These are phyloP conservation scores for Cudoniella acicularis DNA, from an alignment of 495 filamentous ascomycete species.

Conservation along the genomic window DNA sequence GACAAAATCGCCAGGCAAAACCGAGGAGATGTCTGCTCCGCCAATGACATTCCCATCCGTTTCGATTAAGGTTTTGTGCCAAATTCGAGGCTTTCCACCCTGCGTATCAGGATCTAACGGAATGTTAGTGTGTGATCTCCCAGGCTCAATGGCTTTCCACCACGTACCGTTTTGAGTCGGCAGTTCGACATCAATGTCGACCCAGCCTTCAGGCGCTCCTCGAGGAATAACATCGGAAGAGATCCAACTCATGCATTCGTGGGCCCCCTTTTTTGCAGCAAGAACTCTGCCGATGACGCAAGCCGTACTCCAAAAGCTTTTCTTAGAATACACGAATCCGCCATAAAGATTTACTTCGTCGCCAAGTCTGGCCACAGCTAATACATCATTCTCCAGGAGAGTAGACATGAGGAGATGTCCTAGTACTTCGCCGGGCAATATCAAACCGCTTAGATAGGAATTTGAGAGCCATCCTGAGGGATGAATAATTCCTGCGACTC, in stretches of 20 bases:
- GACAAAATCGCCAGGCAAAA: slow-evolving; percentile 55
- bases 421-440: slow-evolving; percentile 71
- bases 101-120: slow-evolving; percentile 2
- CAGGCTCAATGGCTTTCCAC: too few species aligned
- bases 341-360: slow-evolving; percentile 68
- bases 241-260: slow-evolving; percentile 80
- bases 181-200: slow-evolving; percentile 49
- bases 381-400: slow-evolving; percentile 68
- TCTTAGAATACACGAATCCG: slow-evolving; percentile 67
- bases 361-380: slow-evolving; percentile 62
- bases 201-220: slow-evolving; percentile 57
- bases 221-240: slow-evolving; percentile 54
- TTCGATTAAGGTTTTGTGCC: slow-evolving; percentile 44
- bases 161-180: slow-evolving; percentile 8
- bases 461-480: slow-evolving; percentile 75
- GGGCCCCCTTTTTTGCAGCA: slow-evolving; percentile 57
- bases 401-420: slow-evolving; percentile 76
- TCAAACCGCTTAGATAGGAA: slow-evolving; percentile 72
- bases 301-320: slow-evolving; percentile 79
- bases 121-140: not conserved
- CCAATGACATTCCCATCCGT: slow-evolving; percentile 50
- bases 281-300: slow-evolving; percentile 76
- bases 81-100: slow-evolving; percentile 36
- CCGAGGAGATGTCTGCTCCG: slow-evolving; percentile 40
- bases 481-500: slow-evolving; percentile 42